A percentile compares a stretch with the other conserved stretches of the same genome.
These are phyloP conservation scores for Lophium mytilinum DNA, from an alignment of 495 filamentous ascomycete genomes.

Conservation along the genomic window DNA sequence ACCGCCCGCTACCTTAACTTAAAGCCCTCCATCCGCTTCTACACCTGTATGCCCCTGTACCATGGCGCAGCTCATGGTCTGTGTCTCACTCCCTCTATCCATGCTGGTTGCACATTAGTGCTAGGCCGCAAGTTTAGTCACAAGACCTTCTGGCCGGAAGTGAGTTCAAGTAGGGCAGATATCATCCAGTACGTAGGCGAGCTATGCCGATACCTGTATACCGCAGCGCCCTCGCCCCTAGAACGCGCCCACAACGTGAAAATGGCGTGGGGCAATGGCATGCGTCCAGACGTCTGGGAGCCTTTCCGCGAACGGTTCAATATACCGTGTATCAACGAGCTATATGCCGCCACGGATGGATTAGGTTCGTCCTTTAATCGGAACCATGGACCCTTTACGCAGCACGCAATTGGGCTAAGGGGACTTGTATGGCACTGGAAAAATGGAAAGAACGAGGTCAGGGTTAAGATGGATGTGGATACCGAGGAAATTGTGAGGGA, in stretches of 20 bases:
- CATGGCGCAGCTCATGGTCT: constrained; percentile 25
- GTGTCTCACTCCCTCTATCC: constrained; percentile 15
- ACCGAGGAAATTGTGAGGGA: constrained; percentile 31
- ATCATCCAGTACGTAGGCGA: constrained; percentile 37
- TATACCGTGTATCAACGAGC: constrained; percentile 31
- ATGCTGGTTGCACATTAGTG: constrained; percentile 21
- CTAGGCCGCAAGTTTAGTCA: constrained; percentile 23
- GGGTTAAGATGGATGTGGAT: constrained; percentile 30
- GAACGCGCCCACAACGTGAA: constrained; percentile 22
- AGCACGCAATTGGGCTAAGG: constrained; percentile 15
- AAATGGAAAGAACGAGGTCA: constrained; percentile 21
- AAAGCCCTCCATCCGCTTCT: constrained; percentile 16
- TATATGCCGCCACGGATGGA: constrained; percentile 35
- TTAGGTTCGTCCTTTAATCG: constrained; percentile 19
- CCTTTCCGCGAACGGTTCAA: constrained; percentile 32
- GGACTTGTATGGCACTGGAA: constrained; percentile 25
- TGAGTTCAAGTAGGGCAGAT: constrained; percentile 26
- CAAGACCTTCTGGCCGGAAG: constrained; percentile 34
- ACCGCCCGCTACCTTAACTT: constrained; percentile 10
- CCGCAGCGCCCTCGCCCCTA: constrained; percentile 14
- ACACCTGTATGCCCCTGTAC: constrained; percentile 28
- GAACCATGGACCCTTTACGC: constrained; percentile 18
- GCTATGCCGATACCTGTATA: constrained; percentile 29
- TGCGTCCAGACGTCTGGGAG: constrained; percentile 35
- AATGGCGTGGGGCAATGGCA: constrained; percentile 32